A percentile compares a stretch with the other conserved stretches of the same genome.
Evolutionary conservation across 306 rosid genomes (phyloP).

Genomic region (Astragalus glycyphyllos): DNA sequence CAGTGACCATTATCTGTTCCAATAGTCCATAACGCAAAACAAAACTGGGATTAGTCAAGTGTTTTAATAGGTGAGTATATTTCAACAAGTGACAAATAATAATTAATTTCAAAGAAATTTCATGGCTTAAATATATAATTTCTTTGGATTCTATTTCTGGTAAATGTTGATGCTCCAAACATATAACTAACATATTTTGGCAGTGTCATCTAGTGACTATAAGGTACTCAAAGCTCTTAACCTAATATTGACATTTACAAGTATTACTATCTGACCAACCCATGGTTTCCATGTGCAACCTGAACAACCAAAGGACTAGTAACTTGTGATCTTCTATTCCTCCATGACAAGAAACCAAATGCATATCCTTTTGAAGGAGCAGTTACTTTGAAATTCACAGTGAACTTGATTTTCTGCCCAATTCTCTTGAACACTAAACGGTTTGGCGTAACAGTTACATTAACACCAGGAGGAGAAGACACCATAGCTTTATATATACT

Average conservation of each 20-base stretch:
- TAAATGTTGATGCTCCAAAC: conserved; percentile 30
- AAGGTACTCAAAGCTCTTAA: conserved; percentile 42
- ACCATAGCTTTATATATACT: conserved; percentile 62
- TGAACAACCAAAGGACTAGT: conserved; percentile 75
- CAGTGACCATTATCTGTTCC: too few relatives aligned
- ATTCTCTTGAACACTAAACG: conserved; percentile 55
- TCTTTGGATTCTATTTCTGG: conserved; percentile 10
- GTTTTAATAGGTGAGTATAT: neutral
- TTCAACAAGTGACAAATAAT: conserved; percentile 31
- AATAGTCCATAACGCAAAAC: too few relatives aligned
- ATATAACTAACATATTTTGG: conserved; percentile 20
- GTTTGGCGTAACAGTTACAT: conserved; percentile 65
- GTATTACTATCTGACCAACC: conserved; percentile 55
- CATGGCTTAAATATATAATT: conserved; percentile 21
- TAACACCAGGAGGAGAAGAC: conserved; percentile 69
- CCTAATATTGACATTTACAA: conserved; percentile 42
- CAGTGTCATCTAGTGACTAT: conserved; percentile 37
- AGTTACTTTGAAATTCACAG: conserved; percentile 63
- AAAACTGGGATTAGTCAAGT: too few relatives aligned
- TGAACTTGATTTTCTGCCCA: conserved; percentile 72
- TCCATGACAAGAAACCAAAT: conserved; percentile 82
- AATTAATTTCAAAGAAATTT: conserved; percentile 21
- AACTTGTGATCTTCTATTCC: conserved; percentile 56
- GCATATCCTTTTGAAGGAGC: conserved; percentile 68
- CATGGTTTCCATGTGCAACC: conserved; percentile 50